Evolutionary conservation across 495 filamentous ascomycete genomes (phyloP), one percentile per base, ranked within the genome.

Genomic region (Sphaerosporella brunnea): DNA sequence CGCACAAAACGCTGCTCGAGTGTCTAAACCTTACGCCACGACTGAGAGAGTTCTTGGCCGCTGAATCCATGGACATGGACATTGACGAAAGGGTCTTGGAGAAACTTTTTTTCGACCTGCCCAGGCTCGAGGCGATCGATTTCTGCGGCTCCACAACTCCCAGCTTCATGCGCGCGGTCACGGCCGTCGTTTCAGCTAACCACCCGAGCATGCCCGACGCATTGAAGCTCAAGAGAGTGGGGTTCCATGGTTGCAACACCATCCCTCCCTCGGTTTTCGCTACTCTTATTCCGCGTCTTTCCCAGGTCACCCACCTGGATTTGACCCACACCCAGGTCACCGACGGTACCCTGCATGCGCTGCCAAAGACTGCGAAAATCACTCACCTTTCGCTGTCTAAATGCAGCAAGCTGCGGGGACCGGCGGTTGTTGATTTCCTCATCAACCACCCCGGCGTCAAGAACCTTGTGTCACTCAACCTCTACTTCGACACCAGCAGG

Each of bases 31-130:
- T 88, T 23, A 73, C 79, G 7, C 82, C 84, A 2, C 75, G 80
- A 53, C 69, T 93, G 25, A 75, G 76, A 61, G 84, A 93, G 65
- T 84, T 86, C 53, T 63, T 90, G 47, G 73, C 78, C 25, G 83
- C 87, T 63, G 84, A 93, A 62, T 80, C 88, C 51, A 63, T 93
- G 42, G 83, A 88, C 58, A 77, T 82, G 34, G 84, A 93, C 51
- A 63, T 93, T 24, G 72, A 75, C 53, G 67, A 66, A 18, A 68
- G 72, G 16, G 77, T 93, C 24, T 63, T 93, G 47, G 67, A 67
- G 45, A 84, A 83, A 64, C 60, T 93, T 24, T 78, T 84, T 47
- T 74, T 71, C 38, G 71, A 66, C 5, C 64, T 90, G 15, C 74
- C 77, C 3, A 76, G 76, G 44, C 57, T 93, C 24, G 65, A 72